phyloP scores from a whole-genome alignment of 768 basidiomycete genomes.

The Gymnopilus dilepis region DNA sequence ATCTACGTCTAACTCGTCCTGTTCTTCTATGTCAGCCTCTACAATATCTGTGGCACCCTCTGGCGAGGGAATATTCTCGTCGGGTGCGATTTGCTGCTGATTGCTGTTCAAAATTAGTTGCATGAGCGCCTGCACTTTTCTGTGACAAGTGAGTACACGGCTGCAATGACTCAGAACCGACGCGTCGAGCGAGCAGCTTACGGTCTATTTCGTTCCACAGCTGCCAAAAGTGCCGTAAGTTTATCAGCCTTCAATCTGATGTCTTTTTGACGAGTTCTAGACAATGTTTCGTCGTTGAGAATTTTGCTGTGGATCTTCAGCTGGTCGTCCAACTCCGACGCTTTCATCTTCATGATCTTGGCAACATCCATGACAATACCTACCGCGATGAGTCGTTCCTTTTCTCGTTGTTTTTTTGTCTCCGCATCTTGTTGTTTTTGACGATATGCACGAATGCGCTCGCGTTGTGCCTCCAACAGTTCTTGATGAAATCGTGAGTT shows the following conservation, averaged over 20 bases:
- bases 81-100: background rate
- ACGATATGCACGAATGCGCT: background rate
- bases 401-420: background rate
- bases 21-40: background rate
- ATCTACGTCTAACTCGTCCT: background rate
- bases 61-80: background rate
- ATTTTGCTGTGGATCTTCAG: constrained; percentile 8
- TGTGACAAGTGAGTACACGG: background rate
- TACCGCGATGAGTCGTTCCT: background rate
- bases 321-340: background rate
- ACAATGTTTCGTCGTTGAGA: background rate
- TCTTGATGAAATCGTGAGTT: constrained; percentile 1
- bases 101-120: background rate
- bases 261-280: background rate
- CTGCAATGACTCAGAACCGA: background rate
- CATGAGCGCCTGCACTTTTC: background rate
- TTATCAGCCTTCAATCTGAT: background rate
- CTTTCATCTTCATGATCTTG: background rate
- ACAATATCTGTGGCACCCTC: background rate
- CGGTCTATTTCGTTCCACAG: background rate
- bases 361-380: background rate
- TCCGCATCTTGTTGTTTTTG: background rate
- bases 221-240: background rate
- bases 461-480: background rate
- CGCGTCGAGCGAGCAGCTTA: background rate